A percentile compares a stretch with the other conserved stretches of the same genome.
phyloP scores from a whole-genome alignment of 768 basidiomycete genomes.

The Collybiopsis luxurians region DNA sequence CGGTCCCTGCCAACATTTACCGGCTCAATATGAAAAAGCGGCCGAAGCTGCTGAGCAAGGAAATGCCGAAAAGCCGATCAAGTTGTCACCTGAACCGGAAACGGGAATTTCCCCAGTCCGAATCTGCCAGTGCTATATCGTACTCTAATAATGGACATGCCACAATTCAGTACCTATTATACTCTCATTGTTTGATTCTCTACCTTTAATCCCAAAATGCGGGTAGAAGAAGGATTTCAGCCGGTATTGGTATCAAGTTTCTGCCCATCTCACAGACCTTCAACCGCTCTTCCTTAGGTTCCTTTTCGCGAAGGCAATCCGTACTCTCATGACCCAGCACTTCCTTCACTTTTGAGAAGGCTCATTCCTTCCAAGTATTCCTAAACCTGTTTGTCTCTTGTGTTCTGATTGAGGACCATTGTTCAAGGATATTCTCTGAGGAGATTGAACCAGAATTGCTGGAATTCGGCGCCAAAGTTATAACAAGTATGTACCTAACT shows the following conservation, averaged over 20 bases:
- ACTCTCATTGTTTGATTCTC: too few species aligned
- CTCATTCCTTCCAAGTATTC: slow-evolving; percentile 44
- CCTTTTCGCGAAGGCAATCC: slow-evolving; percentile 58
- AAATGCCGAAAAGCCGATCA: too few species aligned
- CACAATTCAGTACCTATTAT: too few species aligned
- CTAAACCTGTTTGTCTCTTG: background rate
- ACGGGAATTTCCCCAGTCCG: too few species aligned
- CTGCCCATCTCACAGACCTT: background rate
- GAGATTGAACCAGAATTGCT: slow-evolving; percentile 57
- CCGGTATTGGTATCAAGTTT: slow-evolving; percentile 31
- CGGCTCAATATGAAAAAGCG: too few species aligned
- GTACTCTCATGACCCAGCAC: slow-evolving; percentile 58
- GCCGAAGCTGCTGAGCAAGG: too few species aligned
- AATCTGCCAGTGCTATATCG: too few species aligned
- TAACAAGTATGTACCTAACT: slow-evolving; percentile 38
- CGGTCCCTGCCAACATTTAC: too few species aligned
- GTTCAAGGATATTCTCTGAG: slow-evolving; percentile 39
- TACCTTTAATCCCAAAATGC: slow-evolving; percentile 36
- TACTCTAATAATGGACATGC: too few species aligned
- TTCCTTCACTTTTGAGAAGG: slow-evolving; percentile 59
- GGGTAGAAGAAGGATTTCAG: slow-evolving; percentile 66
- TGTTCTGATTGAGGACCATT: background rate
- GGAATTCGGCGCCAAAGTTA: slow-evolving; percentile 53
- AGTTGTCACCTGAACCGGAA: too few species aligned
- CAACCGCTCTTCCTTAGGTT: slow-evolving; percentile 30